phyloP scores from a whole-genome alignment of 2,329 filamentous ascomycete species.

The Ilyonectria sp. region DNA sequence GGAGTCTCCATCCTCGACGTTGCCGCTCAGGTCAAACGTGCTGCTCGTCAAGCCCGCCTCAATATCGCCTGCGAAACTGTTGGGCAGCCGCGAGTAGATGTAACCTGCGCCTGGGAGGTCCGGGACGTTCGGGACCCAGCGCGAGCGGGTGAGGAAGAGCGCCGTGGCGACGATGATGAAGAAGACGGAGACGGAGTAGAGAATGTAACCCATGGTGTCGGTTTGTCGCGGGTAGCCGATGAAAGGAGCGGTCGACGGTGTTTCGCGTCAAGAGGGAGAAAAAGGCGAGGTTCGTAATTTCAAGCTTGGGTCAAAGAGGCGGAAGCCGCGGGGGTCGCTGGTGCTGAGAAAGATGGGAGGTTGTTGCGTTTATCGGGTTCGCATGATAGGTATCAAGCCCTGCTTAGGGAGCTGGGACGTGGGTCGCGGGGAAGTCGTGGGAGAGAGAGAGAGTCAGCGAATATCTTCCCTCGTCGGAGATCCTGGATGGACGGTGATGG shows the following conservation, averaged over 20 bases:
- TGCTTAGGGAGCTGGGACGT: conserved; percentile 1
- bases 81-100: conserved; percentile 84
- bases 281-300: neutral
- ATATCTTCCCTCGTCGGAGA: conserved; percentile 2
- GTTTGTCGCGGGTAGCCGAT: neutral
- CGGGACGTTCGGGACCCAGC: conserved; percentile 82
- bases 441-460: neutral
- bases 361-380: conserved; percentile 15
- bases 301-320: conserved; percentile 17
- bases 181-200: conserved; percentile 83
- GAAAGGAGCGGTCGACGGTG: conserved; percentile 6
- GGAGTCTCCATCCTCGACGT: conserved; percentile 84
- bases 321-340: conserved; percentile 28
- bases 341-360: neutral
- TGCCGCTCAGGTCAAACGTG: conserved; percentile 86
- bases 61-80: conserved; percentile 85
- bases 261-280: neutral
- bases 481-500: conserved; percentile 18
- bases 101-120: conserved; percentile 71
- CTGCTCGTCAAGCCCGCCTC: conserved; percentile 88
- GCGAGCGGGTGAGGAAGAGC: conserved; percentile 84
- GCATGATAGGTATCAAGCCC: conserved; percentile 22
- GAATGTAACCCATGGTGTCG: conserved; percentile 80
- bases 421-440: neutral
- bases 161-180: conserved; percentile 80